Evolutionary conservation across 257 asterid species (phyloP).

Genomic region (Solanum appendiculatum): DNA sequence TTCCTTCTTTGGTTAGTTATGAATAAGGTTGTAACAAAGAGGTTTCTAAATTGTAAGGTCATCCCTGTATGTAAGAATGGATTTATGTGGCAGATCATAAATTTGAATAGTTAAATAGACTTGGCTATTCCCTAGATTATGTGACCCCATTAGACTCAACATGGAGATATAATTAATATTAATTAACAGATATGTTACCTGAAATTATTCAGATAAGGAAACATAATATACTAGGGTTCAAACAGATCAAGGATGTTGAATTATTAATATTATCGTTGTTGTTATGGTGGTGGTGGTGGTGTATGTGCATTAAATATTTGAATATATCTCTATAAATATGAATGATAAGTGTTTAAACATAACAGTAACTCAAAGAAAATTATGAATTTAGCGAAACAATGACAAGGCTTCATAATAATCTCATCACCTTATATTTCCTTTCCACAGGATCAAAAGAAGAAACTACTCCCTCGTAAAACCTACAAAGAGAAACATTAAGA

Average conservation of each 20-base stretch:
- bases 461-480: constrained; percentile 43
- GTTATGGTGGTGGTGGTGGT: neutral
- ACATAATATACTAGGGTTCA: neutral
- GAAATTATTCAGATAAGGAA: neutral
- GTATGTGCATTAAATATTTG: neutral
- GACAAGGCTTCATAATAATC: neutral
- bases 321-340: neutral
- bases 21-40: neutral
- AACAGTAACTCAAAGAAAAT: neutral
- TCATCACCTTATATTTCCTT: constrained; percentile 38
- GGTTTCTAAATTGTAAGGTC: neutral
- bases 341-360: neutral
- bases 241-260: neutral
- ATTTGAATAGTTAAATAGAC: neutral
- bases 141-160: neutral
- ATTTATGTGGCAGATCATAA: neutral
- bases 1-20: neutral
- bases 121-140: neutral
- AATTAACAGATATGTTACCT: neutral
- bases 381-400: neutral
- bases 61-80: neutral
- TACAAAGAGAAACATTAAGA: constrained; percentile 16
- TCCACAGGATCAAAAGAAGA: constrained; percentile 30
- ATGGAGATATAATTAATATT: neutral
- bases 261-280: neutral